Evolutionary conservation across 306 rosid species (phyloP).

Genomic region (Trifolium repens): DNA sequence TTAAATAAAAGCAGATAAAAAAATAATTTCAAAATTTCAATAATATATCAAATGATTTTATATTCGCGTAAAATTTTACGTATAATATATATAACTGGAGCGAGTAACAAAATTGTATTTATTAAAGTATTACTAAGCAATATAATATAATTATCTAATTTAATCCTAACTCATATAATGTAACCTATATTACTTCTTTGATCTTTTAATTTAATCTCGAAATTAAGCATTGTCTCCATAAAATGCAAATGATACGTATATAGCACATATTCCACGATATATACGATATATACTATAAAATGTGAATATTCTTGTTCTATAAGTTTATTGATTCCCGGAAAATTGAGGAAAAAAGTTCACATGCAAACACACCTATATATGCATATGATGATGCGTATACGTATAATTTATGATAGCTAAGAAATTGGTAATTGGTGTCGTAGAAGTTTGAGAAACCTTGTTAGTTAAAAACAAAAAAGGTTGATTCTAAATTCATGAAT

Average conservation of each 20-base stretch:
- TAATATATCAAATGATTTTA: too few relatives aligned
- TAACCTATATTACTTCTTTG: too few relatives aligned
- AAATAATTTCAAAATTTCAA: too few relatives aligned
- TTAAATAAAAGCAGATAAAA: too few relatives aligned
- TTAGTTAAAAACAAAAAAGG: slow-evolving; percentile 4
- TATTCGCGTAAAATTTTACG: too few relatives aligned
- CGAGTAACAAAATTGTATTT: too few relatives aligned
- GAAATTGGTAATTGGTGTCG: not conserved
- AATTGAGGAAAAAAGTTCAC: not conserved
- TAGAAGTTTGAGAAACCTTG: slow-evolving; percentile 39
- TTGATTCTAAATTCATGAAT: not conserved
- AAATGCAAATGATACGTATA: not conserved
- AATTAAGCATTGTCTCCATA: not conserved
- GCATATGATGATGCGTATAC: slow-evolving; percentile 37
- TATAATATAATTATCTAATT: too few relatives aligned
- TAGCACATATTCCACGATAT: not conserved
- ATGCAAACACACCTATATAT: slow-evolving; percentile 10
- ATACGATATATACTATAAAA: not conserved
- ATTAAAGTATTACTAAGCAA: too few relatives aligned
- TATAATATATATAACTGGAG: too few relatives aligned
- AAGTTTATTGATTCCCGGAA: slow-evolving; percentile 15
- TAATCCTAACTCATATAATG: too few relatives aligned
- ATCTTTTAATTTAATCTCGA: too few relatives aligned
- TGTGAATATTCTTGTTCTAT: not conserved
- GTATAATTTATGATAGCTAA: slow-evolving; percentile 16